Base-by-base conservation (phyloP, 352 stramenopile species). In the Phytophthora sojae region DNA sequence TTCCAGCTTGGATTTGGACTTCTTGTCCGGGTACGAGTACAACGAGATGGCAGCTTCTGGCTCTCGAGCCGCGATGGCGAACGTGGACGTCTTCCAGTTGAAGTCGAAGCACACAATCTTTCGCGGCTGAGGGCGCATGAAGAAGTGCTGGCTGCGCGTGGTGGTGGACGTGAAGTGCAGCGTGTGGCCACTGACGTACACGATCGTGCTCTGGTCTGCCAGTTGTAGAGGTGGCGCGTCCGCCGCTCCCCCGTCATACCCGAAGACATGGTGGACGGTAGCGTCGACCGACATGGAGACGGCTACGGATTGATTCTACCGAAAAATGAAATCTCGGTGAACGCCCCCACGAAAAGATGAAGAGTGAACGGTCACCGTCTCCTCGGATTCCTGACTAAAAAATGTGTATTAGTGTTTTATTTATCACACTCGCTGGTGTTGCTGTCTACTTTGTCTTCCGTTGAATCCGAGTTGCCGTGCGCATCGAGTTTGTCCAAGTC, bases 1-100 rank as follows among this genome's bases (percentile, higher is more conserved):
- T 47, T 80, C 65, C 8, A 94, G 69, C 56, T 89, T 86, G 1
- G 80, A 77, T 9, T 83, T 85, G 21, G 79, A 71, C 71, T 92
- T 94, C 74, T 93, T 93, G 74, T 95, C 86, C 1, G 85, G 85
- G 29, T 90, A 86, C 74, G 87, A 89, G 57, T 91, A 92, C 30
- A 95, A 66, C 14, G 76, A 69, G 35, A 95, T 89, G 39, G 80
- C 71, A 0, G 82, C 75, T n/a, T 79, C 69, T 0, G 83, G 82
- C 54, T 94, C 86, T 17, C 82, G 76, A 15, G 72, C 64, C 0
- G 82, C 83, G 50, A 94, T 63, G 0, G 85, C 88, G 53, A 95
- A 73, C n/a, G 82, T 83, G 3, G 68, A 64, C 4, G 73, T 82
- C 56, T 77, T 82, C 75, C 77, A 86, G 63, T 90, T 91, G 64